Evolutionary conservation across 306 rosid species (phyloP), one percentile per base, ranked within the genome.

Genomic region (Malus domestica): DNA sequence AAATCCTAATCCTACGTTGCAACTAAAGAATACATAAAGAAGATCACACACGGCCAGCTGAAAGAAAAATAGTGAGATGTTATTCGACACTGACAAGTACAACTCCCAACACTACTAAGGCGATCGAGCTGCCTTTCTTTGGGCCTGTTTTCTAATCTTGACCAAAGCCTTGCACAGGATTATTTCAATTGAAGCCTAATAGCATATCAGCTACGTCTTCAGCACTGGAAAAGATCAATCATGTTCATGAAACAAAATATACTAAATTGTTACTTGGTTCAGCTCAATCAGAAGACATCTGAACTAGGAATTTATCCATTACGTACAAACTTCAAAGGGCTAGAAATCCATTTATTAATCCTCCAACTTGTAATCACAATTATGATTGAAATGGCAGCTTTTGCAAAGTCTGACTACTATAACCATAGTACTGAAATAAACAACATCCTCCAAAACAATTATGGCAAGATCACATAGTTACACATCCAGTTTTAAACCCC

Each of bases 391-490:
- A 72, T 25, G 45, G 42, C 8, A 78, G 72, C 52, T 64, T 78
- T 38, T 23, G 52, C 70, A 68, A 58, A 60, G 55, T 68, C 45
- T 6, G 42, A 44, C 65, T 30, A 13, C 5, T 4, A 45, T 35
- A 16, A 71, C 71, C 78, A 61, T 51, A 23, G 38, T 60, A 80
- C 44, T 67, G 45, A 59, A 74, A 67, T 14, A 46, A 62, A 44
- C 59, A 72, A 69, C 74, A 46, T 74, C 72, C 59, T 70, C 61
- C 76, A 32, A 78, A 20, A 55, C 73, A 78, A 9, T 51, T 49
- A 40, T 35, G 70, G 73, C 74, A 70, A 46, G 20, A 62, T 32
- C 81, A 67, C 76, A 81, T 2, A 25, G 68, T 73, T 70, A 73
- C 30, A 16, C 22, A 46, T 45, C 70, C 29, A 42, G 42, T 38